Evolutionary conservation across 1,139 yeast species (phyloP).

Genomic region (Lodderomyces jiufengensis): DNA sequence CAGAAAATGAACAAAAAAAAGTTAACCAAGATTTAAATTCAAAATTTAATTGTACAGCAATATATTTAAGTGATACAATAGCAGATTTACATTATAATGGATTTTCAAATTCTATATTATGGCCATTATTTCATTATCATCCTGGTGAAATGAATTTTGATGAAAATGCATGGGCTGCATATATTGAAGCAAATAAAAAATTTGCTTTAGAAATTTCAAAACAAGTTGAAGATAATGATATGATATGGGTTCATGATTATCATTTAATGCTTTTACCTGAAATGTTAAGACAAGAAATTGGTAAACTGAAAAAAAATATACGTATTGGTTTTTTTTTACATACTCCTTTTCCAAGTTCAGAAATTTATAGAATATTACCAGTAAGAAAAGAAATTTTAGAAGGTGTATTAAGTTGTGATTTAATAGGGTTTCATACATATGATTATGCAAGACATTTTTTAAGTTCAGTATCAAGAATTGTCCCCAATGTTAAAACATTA

Average conservation of each 20-base stretch:
- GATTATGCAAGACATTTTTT: constrained; percentile 98
- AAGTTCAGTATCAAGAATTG: constrained; percentile 83
- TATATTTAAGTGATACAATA: constrained; percentile 78
- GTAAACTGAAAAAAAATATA: constrained; percentile 49
- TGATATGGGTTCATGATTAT: constrained; percentile 97
- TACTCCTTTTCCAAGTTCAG: constrained; percentile 97
- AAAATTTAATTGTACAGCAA: constrained; percentile 87
- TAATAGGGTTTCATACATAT: constrained; percentile 98
- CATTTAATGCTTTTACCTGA: constrained; percentile 94
- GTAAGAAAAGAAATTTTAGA: constrained; percentile 88
- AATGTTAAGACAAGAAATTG: constrained; percentile 69
- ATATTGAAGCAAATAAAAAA: constrained; percentile 83
- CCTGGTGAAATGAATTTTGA: constrained; percentile 99
- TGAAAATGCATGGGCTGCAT: constrained; percentile 97
- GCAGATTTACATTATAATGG: constrained; percentile 98
- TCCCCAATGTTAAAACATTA: constrained; percentile 69
- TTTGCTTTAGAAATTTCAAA: constrained; percentile 76
- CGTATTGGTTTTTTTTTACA: constrained; percentile 92
- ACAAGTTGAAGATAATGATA: constrained; percentile 75
- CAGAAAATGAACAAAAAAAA: constrained; percentile 64
- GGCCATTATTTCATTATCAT: constrained; percentile 98
- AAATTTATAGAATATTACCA: constrained; percentile 91
- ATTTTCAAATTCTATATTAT: constrained; percentile 82
- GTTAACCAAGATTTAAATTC: constrained; percentile 70
- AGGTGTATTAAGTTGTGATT: constrained; percentile 91